These are phyloP conservation scores for Cylindricascospora bacillispora DNA, from an alignment of 1,139 yeast genomes.

Conservation along the genomic window DNA sequence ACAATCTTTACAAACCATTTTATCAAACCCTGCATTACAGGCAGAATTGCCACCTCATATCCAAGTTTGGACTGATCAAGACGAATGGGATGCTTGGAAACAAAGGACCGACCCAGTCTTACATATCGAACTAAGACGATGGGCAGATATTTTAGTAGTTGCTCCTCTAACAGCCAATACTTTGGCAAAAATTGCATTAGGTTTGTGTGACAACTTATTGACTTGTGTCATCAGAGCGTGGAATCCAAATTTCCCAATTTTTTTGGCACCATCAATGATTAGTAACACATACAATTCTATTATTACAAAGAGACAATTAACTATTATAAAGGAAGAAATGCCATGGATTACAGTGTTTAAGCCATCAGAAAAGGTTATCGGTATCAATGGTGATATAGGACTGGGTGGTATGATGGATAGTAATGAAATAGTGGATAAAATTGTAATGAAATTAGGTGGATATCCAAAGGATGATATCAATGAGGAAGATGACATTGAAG, in stretches of 20 bases:
- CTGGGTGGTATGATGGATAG: constrained; percentile 94
- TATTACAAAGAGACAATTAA: constrained; percentile 70
- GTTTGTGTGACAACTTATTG: constrained; percentile 76
- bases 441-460: constrained; percentile 75
- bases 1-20: constrained; percentile 1
- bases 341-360: constrained; percentile 67
- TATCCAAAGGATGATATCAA: constrained; percentile 81
- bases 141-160: constrained; percentile 86
- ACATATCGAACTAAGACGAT: constrained; percentile 80
- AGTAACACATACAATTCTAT: constrained; percentile 94
- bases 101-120: constrained; percentile 78
- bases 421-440: constrained; percentile 77
- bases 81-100: constrained; percentile 87
- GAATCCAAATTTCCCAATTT: constrained; percentile 78
- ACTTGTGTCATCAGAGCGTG: constrained; percentile 80
- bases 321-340: constrained; percentile 44
- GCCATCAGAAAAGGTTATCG: constrained; percentile 89
- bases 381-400: constrained; percentile 83
- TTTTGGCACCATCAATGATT: constrained; percentile 95
- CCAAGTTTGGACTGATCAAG: constrained; percentile 74
- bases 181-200: constrained; percentile 78
- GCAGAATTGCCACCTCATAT: constrained; percentile 47
- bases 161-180: constrained; percentile 94
- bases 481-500: constrained; percentile 55
- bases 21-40: constrained; percentile 8